Percentiles rank a stretch among this genome's conserved stretches.
Evolutionary conservation across 1,284 basidiomycete genomes (phyloP).

Genomic region (Xerocomus cyaneibrunnescens): DNA sequence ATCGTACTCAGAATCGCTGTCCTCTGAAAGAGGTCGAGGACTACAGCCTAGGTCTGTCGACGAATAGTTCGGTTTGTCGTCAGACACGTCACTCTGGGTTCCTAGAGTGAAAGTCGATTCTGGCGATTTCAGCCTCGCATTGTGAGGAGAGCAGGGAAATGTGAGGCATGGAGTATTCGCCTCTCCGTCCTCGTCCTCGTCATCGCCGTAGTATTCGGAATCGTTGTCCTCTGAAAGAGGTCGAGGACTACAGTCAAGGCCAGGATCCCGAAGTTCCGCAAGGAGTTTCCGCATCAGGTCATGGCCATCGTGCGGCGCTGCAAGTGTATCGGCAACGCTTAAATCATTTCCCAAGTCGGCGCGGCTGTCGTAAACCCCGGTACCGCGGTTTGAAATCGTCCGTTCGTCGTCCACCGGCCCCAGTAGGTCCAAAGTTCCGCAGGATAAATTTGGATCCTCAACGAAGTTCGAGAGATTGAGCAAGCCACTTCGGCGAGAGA

Average conservation of each 20-base stretch:
- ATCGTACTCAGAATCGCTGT: too few relatives aligned
- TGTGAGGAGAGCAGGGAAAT: not conserved
- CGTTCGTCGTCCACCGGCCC: not conserved
- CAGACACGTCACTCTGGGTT: slow-evolving; percentile 1
- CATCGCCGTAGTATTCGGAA: not conserved
- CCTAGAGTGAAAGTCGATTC: not conserved
- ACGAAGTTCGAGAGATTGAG: not conserved
- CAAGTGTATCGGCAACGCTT: not conserved
- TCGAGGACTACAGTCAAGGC: slow-evolving; percentile 9
- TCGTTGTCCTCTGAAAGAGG: slow-evolving; percentile 11
- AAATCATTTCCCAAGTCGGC: not conserved
- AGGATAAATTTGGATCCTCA: not conserved
- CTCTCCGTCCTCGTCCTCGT: not conserved
- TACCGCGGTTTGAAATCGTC: not conserved
- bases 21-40: slow-evolving; percentile 11
- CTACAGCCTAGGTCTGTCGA: slow-evolving; percentile 5
- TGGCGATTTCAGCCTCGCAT: not conserved
- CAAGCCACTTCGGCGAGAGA: not conserved
- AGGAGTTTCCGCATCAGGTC: slow-evolving; percentile 22
- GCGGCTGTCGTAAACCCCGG: not conserved
- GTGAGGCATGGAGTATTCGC: not conserved
- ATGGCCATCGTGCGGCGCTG: not conserved
- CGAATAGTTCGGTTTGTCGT: slow-evolving; percentile 6
- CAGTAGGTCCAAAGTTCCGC: not conserved
- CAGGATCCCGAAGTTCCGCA: slow-evolving; percentile 16